Conservation (phyloP, 768 basidiomycete species). For the Amanita phalloides region DNA sequence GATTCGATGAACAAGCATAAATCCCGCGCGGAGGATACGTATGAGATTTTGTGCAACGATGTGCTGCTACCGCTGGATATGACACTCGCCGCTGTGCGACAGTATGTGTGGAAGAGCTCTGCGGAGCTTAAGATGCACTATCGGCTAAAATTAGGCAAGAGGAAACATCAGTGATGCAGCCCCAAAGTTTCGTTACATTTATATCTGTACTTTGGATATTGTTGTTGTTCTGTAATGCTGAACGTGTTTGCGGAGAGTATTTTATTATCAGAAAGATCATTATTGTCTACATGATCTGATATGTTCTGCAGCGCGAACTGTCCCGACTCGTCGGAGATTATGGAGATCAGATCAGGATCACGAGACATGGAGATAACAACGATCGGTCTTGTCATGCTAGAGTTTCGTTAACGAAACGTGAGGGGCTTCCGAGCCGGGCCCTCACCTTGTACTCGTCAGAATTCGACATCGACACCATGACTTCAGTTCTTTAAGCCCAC, state of each 20-base stretch:
- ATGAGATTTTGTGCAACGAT: conserved; percentile 87
- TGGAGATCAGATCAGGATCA: no score
- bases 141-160: conserved; percentile 28
- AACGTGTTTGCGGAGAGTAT: neutral
- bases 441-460: no score
- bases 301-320: no score
- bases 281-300: no score
- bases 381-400: no score
- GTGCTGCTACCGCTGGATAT: conserved; percentile 74
- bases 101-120: conserved; percentile 78
- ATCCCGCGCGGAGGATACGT: conserved; percentile 49
- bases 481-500: no score
- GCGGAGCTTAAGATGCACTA: conserved; percentile 72
- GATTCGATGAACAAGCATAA: neutral
- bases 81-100: conserved; percentile 84
- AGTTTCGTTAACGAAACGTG: no score
- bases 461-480: no score
- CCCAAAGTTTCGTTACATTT: neutral
- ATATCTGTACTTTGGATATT: neutral
- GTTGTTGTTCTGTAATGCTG: neutral
- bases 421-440: no score
- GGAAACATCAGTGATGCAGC: neutral
- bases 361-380: no score
- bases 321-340: no score
- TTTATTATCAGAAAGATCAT: no score